phyloP scores from a whole-genome alignment of 2,329 filamentous ascomycete genomes.

The Phialophora verrucosa region DNA sequence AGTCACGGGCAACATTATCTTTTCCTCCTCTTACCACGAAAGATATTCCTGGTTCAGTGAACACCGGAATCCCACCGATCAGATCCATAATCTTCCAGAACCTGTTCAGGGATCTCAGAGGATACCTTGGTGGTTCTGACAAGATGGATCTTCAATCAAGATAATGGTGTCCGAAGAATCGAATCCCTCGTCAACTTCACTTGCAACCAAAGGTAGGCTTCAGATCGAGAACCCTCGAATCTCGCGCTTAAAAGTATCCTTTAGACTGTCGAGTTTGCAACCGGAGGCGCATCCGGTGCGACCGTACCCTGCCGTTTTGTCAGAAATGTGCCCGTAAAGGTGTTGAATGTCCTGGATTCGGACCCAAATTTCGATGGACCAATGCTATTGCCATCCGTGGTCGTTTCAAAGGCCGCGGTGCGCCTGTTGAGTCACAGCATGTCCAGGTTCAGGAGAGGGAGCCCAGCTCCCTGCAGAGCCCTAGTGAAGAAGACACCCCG shows the following conservation, averaged over 20 bases:
- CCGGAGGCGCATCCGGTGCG: background rate
- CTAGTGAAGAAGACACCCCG: background rate
- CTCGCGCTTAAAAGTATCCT: background rate
- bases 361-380: slow-evolving; percentile 16
- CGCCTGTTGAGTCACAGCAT: slow-evolving; percentile 1
- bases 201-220: slow-evolving; percentile 1
- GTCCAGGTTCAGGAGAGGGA: background rate
- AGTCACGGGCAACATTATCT: background rate
- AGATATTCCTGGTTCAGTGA: background rate
- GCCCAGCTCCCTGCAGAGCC: background rate
- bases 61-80: background rate
- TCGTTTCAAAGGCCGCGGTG: slow-evolving; percentile 13
- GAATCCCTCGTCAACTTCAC: background rate
- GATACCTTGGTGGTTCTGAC: background rate
- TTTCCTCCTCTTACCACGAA: background rate
- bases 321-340: slow-evolving; percentile 14
- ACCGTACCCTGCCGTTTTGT: background rate
- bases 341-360: slow-evolving; percentile 14
- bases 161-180: background rate
- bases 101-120: background rate
- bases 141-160: background rate
- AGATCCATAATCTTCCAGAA: background rate
- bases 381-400: slow-evolving; percentile 19
- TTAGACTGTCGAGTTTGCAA: background rate
- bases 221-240: background rate